These are phyloP conservation scores for Vitis amurensis DNA, from an alignment of 164 flowering plant species.

Conservation along the genomic window DNA sequence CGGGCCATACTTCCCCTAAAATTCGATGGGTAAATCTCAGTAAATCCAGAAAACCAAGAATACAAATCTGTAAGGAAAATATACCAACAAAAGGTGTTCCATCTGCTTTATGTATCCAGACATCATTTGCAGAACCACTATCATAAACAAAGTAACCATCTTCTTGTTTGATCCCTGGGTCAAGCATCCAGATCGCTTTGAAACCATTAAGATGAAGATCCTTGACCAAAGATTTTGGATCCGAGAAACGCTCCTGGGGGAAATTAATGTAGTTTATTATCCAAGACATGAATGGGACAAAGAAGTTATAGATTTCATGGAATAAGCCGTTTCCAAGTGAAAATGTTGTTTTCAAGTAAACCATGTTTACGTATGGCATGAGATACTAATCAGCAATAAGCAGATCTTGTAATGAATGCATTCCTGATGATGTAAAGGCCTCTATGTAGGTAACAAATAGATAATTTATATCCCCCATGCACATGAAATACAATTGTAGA, in stretches of 20 bases:
- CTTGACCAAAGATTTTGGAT: constrained; percentile 69
- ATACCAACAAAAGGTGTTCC: constrained; percentile 80
- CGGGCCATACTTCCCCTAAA: constrained; percentile 96
- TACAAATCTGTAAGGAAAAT: constrained; percentile 7
- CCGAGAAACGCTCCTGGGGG: constrained; percentile 66
- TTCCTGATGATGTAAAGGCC: too few species aligned
- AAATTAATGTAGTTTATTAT: not conserved
- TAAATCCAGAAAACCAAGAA: not conserved
- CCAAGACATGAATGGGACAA: not conserved
- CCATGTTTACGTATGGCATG: too few species aligned
- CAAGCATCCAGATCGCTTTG: constrained; percentile 99
- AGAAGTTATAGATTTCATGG: not conserved
- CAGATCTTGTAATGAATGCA: too few species aligned
- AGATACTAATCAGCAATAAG: too few species aligned
- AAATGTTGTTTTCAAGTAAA: too few species aligned
- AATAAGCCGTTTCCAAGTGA: not conserved
- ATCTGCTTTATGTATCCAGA: constrained; percentile 76
- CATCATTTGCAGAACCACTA: constrained; percentile 65
- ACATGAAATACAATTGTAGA: too few species aligned
- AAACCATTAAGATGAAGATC: constrained; percentile 75
- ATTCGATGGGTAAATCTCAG: constrained; percentile 4
- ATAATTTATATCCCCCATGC: too few species aligned
- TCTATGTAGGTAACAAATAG: too few species aligned
- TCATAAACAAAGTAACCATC: constrained; percentile 84
- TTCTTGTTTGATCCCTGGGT: constrained; percentile 88